Base-by-base conservation (phyloP, 768 basidiomycete genomes). In the Daedaleopsis nitida region DNA sequence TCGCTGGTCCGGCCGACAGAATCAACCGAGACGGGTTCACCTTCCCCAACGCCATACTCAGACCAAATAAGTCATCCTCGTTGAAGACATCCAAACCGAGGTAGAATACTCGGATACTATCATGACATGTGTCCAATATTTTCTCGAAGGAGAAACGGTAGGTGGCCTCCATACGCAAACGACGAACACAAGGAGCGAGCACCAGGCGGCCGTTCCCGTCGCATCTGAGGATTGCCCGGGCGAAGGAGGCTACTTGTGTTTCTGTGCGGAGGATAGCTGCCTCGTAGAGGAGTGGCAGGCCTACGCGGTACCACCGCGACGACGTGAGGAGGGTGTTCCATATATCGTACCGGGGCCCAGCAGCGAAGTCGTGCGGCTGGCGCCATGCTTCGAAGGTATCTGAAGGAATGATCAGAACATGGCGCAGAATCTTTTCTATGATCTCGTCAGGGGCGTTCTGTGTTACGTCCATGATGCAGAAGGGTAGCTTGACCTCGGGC, bases 201-300 rank as follows among this genome's bases (percentile, higher is more conserved):
- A 47, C 52, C 11, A 45, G 14, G 16, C 58, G 52, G 6, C 45
- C 44, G 42, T 54, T 37, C 23, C 16, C 13, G 1, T 47, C 48
- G 16, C 17, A 16, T 47, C 27, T 32, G 27, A 32, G 27, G 27
- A 37, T n/a, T 5, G 52, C 11, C 11, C 24, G n/a, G 16, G 44
- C 42, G 17, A 59, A 52, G 3, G 12, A n/a, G 11, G 13, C 11
- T 8, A 47, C 52, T 11, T 53, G 58, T 3, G 10, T 10, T 3
- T 21, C 38, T 34, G 58, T 59, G 27, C 58, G 58, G 11, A 59
- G 50, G 35, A 59, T 59, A 7, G 58, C 58, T 6, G 52, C 35
- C 24, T 59, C 58, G 44, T 48, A 54, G 7, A 59, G 45, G 10
- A 16, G 45, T 13, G 58, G 58, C 6, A 16, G 10, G 11, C 44